A percentile compares a stretch with the other conserved stretches of the same genome.
These are phyloP conservation scores for Psidium guajava DNA, from an alignment of 345 rosid genomes.

Conservation along the genomic window DNA sequence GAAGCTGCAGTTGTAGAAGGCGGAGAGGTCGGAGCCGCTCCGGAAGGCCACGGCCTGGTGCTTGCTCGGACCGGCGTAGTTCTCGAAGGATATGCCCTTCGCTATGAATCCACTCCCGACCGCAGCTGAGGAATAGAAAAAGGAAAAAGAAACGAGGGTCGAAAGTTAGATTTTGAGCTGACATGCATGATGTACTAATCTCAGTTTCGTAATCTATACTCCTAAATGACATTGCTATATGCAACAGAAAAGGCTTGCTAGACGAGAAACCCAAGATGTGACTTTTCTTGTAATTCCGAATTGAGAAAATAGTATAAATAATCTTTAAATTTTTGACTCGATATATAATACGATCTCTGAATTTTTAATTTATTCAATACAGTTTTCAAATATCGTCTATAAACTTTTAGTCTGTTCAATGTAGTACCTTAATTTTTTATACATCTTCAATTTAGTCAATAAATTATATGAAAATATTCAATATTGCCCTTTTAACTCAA, in stretches of 20 bases:
- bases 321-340: too few relatives aligned
- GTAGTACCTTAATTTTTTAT: too few relatives aligned
- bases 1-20: slow-evolving; percentile 61
- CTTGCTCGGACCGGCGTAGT: slow-evolving; percentile 64
- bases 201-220: neutral
- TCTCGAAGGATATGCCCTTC: slow-evolving; percentile 60
- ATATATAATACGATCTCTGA: too few relatives aligned
- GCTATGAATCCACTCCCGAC: slow-evolving; percentile 72
- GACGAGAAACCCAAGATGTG: neutral
- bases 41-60: slow-evolving; percentile 88
- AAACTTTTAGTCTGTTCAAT: too few relatives aligned
- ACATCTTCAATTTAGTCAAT: too few relatives aligned
- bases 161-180: neutral
- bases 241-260: neutral
- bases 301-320: too few relatives aligned
- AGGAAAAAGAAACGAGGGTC: neutral
- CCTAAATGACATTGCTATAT: neutral
- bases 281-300: neutral
- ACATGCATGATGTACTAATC: neutral
- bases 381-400: too few relatives aligned
- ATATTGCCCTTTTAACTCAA: too few relatives aligned
- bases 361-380: too few relatives aligned
- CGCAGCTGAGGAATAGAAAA: slow-evolving; percentile 27
- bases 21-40: slow-evolving; percentile 58
- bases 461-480: too few relatives aligned